Evolutionary conservation across 805 yeast genomes (phyloP).

Genomic region (Cyberlindnera xishuangbannaensis): DNA sequence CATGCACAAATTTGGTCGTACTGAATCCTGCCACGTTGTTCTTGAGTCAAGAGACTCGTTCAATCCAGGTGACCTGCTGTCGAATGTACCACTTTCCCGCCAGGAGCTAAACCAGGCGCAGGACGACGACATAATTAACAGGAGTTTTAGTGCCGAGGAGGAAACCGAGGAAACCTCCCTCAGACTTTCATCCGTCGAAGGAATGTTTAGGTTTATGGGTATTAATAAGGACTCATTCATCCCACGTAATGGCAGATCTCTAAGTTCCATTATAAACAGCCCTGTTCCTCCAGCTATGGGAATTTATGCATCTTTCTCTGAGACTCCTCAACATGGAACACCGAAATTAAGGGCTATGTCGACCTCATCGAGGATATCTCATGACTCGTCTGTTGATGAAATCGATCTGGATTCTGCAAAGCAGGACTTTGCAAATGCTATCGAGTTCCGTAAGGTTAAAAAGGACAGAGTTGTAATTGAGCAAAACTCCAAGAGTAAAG

Average conservation of each 20-base stretch:
- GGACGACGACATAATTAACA: slow-evolving; percentile 4
- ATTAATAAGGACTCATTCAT: slow-evolving; percentile 37
- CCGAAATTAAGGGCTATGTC: slow-evolving; percentile 7
- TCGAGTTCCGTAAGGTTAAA: slow-evolving; percentile 49
- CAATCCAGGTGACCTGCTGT: slow-evolving; percentile 81
- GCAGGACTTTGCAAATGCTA: slow-evolving; percentile 49
- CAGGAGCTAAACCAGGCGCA: slow-evolving; percentile 2
- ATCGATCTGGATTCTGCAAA: slow-evolving; percentile 47
- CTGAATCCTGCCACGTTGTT: slow-evolving; percentile 41
- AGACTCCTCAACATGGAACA: not conserved
- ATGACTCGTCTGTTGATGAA: slow-evolving; percentile 13
- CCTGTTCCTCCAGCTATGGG: slow-evolving; percentile 16
- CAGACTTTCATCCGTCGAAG: slow-evolving; percentile 62
- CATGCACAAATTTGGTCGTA: slow-evolving; percentile 10
- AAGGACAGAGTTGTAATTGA: slow-evolving; percentile 54
- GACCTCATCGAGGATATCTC: slow-evolving; percentile 1
- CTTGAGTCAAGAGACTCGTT: slow-evolving; percentile 48
- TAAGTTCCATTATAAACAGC: slow-evolving; percentile 13
- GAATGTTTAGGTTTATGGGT: slow-evolving; percentile 64
- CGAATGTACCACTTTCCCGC: slow-evolving; percentile 70
- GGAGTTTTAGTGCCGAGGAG: slow-evolving; percentile 30
- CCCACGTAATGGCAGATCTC: slow-evolving; percentile 19
- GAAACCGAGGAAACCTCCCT: slow-evolving; percentile 67
- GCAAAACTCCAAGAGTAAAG: slow-evolving; percentile 63
- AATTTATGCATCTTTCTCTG: slow-evolving; percentile 8